Percentiles rank a stretch among this genome's conserved stretches.
Evolutionary conservation across 257 asterid species (phyloP).

Genomic region (Solanum medicagineum): DNA sequence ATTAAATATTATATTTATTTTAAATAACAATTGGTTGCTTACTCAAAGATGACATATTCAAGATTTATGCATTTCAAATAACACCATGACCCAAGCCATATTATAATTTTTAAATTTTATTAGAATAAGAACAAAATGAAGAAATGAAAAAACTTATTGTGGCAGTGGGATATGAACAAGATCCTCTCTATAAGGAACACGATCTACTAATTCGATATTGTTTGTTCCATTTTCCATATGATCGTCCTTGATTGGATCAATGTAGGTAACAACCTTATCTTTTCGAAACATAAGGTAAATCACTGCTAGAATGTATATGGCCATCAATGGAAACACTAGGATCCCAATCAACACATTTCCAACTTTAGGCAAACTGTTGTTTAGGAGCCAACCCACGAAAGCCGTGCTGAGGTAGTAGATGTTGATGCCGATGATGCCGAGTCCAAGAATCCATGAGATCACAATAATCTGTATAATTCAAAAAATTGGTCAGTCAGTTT

Average conservation of each 20-base stretch:
- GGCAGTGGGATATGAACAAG: slow-evolving; percentile 46
- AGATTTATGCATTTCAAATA: not conserved
- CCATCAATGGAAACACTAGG: slow-evolving; percentile 66
- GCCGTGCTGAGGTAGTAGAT: slow-evolving; percentile 58
- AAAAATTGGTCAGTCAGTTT: no score
- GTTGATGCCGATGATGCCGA: slow-evolving; percentile 83
- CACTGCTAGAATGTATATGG: slow-evolving; percentile 43
- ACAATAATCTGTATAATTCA: slow-evolving; percentile 40
- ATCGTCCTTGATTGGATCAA: slow-evolving; percentile 32
- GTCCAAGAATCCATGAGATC: slow-evolving; percentile 66
- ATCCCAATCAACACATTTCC: slow-evolving; percentile 66
- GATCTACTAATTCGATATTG: slow-evolving; percentile 2
- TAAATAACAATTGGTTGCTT: not conserved
- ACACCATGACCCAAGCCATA: not conserved
- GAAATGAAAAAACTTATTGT: slow-evolving; percentile 4
- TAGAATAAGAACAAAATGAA: no score
- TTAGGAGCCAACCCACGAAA: slow-evolving; percentile 56
- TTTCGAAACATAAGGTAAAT: slow-evolving; percentile 79
- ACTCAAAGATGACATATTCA: not conserved
- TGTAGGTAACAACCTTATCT: slow-evolving; percentile 48
- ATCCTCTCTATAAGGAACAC: slow-evolving; percentile 50
- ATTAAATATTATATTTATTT: not conserved
- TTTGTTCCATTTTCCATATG: slow-evolving; percentile 35
- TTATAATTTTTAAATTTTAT: not conserved
- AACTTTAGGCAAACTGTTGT: slow-evolving; percentile 52